These are phyloP conservation scores for Globisporangium canariense DNA, from an alignment of 352 stramenopile species.

Conservation along the genomic window DNA sequence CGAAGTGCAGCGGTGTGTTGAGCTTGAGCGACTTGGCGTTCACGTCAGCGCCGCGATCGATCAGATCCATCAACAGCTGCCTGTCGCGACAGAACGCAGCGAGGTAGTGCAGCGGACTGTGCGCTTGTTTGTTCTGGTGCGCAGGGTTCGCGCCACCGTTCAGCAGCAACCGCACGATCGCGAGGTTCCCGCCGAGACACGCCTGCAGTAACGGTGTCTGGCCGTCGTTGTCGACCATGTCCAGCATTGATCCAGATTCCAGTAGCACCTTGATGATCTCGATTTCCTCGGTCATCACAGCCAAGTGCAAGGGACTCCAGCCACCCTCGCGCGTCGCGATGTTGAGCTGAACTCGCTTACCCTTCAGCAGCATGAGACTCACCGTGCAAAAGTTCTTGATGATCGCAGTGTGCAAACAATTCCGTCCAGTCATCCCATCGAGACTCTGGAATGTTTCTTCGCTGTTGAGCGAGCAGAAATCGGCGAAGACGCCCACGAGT, in stretches of 20 bases:
- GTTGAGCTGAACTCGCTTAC: slow-evolving; percentile 46
- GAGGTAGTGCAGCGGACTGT: slow-evolving; percentile 64
- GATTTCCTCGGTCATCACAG: slow-evolving; percentile 55
- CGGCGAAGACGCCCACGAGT: slow-evolving; percentile 43
- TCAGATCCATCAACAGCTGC: slow-evolving; percentile 41
- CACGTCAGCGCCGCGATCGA: slow-evolving; percentile 50
- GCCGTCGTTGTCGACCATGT: slow-evolving; percentile 55
- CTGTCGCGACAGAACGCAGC: slow-evolving; percentile 58
- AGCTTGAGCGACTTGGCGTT: slow-evolving; percentile 71
- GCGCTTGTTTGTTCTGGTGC: slow-evolving; percentile 68
- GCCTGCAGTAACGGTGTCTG: slow-evolving; percentile 61
- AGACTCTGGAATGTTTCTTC: slow-evolving; percentile 39
- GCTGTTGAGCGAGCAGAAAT: slow-evolving; percentile 9
- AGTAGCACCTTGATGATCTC: slow-evolving; percentile 45
- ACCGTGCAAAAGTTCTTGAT: slow-evolving; percentile 57
- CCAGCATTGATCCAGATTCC: slow-evolving; percentile 41
- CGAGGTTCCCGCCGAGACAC: slow-evolving; percentile 48
- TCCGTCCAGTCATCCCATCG: slow-evolving; percentile 42
- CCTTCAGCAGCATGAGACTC: slow-evolving; percentile 32
- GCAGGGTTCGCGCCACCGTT: slow-evolving; percentile 44
- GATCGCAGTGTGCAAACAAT: slow-evolving; percentile 60
- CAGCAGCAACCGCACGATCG: slow-evolving; percentile 47
- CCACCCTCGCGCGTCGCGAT: slow-evolving; percentile 39
- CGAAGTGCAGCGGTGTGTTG: slow-evolving; percentile 74
- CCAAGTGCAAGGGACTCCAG: slow-evolving; percentile 60